A percentile compares a stretch with the other conserved stretches of the same genome.
Conservation (phyloP, 352 stramenopile genomes). For the Phytopythium aichiense region DNA sequence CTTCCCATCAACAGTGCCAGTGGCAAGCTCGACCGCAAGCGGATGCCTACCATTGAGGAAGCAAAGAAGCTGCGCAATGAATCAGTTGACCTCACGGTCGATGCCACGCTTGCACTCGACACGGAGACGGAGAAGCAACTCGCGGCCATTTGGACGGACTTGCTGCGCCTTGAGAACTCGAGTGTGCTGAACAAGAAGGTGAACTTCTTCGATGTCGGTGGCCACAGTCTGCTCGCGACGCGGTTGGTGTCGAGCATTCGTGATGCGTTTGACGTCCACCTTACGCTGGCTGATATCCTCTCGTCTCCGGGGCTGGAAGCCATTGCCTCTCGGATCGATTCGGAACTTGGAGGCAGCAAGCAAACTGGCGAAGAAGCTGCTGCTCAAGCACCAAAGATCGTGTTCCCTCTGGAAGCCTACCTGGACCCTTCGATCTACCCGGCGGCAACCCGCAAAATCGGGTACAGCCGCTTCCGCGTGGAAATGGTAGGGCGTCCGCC, state of each 20-base stretch:
- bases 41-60: conserved; percentile 70
- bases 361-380: conserved; percentile 8
- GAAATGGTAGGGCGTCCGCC: conserved; percentile 72
- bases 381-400: conserved; percentile 16
- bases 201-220: conserved; percentile 82
- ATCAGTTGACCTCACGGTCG: conserved; percentile 64
- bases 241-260: conserved; percentile 69
- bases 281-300: conserved; percentile 78
- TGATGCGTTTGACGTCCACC: conserved; percentile 53
- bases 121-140: conserved; percentile 59
- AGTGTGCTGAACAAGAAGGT: conserved; percentile 49
- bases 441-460: conserved; percentile 59
- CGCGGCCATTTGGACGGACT: conserved; percentile 55
- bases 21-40: conserved; percentile 89
- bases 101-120: conserved; percentile 36
- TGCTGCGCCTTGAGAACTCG: conserved; percentile 58
- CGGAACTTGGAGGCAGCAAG: conserved; percentile 12
- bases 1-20: conserved; percentile 84
- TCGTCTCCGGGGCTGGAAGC: conserved; percentile 45
- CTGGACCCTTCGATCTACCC: conserved; percentile 71
- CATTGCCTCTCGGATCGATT: conserved; percentile 58
- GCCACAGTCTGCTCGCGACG: conserved; percentile 74
- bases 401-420: conserved; percentile 60
- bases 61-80: conserved; percentile 64
- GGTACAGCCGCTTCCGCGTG: conserved; percentile 77